Conservation (phyloP, 2,329 filamentous ascomycete genomes). For the Colletotrichum australisinense region DNA sequence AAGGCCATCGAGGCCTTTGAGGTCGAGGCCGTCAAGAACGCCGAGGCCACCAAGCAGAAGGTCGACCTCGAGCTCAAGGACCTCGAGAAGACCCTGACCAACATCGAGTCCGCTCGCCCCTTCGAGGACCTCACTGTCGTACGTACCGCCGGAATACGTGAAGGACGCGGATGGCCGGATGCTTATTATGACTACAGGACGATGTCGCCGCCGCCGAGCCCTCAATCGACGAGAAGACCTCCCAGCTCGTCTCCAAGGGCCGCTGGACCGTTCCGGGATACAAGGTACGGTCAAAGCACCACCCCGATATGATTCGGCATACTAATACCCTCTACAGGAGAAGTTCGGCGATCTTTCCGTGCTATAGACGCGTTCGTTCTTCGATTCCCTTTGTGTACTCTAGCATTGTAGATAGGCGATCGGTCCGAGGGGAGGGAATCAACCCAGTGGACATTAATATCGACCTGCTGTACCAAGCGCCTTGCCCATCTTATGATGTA, state of each 20-base stretch:
- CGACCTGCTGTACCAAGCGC: constrained; percentile 31
- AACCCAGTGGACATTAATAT: constrained; percentile 35
- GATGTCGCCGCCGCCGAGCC: constrained; percentile 94
- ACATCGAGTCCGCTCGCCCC: constrained; percentile 95
- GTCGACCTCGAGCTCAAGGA: constrained; percentile 96
- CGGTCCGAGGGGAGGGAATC: constrained; percentile 37
- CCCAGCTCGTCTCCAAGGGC: constrained; percentile 94
- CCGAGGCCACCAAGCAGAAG: constrained; percentile 94
- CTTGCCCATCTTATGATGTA: not conserved
- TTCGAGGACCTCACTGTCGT: constrained; percentile 98
- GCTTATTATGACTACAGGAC: constrained; percentile 69
- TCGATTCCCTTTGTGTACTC: constrained; percentile 70
- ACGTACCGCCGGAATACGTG: constrained; percentile 59
- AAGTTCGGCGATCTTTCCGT: constrained; percentile 98
- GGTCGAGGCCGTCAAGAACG: constrained; percentile 95
- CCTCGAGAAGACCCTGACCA: constrained; percentile 92
- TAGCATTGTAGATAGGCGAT: constrained; percentile 77
- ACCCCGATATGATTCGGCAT: constrained; percentile 4
- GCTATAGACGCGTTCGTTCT: constrained; percentile 74
- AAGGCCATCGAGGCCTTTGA: constrained; percentile 99
- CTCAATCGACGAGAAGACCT: constrained; percentile 97
- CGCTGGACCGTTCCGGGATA: constrained; percentile 98
- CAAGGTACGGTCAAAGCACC: constrained; percentile 75
- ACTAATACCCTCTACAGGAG: constrained; percentile 77
- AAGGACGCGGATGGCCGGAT: constrained; percentile 8